Evolutionary conservation across 2,329 filamentous ascomycete genomes (phyloP).

Genomic region (Sordariomycetes sp.): DNA sequence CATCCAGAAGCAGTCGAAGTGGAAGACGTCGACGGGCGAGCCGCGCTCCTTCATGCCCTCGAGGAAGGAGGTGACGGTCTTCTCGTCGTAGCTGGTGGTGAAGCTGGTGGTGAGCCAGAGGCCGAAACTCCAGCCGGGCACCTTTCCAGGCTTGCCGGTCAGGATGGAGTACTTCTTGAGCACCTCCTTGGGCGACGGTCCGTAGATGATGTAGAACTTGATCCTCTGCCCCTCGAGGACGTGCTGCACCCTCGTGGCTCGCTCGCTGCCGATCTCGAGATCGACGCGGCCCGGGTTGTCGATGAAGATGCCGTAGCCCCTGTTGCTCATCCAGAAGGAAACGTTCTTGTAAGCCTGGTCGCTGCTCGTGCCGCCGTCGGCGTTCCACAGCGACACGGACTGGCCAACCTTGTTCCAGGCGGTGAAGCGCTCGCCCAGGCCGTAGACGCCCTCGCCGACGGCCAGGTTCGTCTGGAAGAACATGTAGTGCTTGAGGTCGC

Average conservation of each 20-base stretch:
- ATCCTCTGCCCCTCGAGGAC: slow-evolving; percentile 59
- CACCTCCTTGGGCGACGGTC: slow-evolving; percentile 62
- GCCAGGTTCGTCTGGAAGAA: slow-evolving; percentile 45
- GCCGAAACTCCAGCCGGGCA: slow-evolving; percentile 68
- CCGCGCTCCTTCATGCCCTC: slow-evolving; percentile 58
- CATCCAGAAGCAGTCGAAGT: slow-evolving; percentile 75
- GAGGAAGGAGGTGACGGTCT: slow-evolving; percentile 58
- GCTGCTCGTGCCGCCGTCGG: slow-evolving; percentile 55
- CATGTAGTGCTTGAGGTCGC: slow-evolving; percentile 43
- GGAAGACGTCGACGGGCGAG: slow-evolving; percentile 62
- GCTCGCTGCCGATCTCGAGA: slow-evolving; percentile 64
- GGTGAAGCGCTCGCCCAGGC: slow-evolving; percentile 68
- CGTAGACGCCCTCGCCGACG: slow-evolving; percentile 60
- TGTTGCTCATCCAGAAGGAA: slow-evolving; percentile 59
- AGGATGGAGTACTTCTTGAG: slow-evolving; percentile 57
- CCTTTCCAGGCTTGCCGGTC: slow-evolving; percentile 54
- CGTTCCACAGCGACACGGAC: slow-evolving; percentile 54
- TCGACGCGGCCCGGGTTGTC: slow-evolving; percentile 62
- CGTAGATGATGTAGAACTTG: slow-evolving; percentile 68
- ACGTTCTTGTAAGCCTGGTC: slow-evolving; percentile 68
- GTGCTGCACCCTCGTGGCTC: slow-evolving; percentile 62
- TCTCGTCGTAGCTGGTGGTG: slow-evolving; percentile 63
- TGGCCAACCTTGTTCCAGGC: slow-evolving; percentile 71
- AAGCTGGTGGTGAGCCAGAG: slow-evolving; percentile 72
- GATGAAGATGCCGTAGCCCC: slow-evolving; percentile 71